Evolutionary conservation across 1,284 basidiomycete species (phyloP).

Genomic region (Cutaneotrichosporon mucoides): DNA sequence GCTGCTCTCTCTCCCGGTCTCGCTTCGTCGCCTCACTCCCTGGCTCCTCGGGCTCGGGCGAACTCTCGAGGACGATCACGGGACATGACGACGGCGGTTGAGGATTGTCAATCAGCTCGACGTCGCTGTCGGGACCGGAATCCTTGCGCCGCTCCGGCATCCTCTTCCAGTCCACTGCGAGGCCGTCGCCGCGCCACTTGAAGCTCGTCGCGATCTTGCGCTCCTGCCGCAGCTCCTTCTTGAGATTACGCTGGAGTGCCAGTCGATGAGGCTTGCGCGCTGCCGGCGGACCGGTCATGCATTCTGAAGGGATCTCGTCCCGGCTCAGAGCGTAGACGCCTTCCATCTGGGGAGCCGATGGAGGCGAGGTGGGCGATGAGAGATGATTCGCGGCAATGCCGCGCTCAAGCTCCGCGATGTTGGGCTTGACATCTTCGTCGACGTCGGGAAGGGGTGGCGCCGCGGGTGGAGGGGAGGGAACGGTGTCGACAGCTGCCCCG

Average conservation of each 20-base stretch:
- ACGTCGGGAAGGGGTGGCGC: too few species aligned
- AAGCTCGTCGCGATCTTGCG: background rate
- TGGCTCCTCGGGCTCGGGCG: background rate
- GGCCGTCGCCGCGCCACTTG: conserved; percentile 10
- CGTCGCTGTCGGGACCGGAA: background rate
- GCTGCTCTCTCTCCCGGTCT: too few species aligned
- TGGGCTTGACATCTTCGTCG: too few species aligned
- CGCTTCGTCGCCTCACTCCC: too few species aligned
- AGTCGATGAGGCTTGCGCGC: background rate
- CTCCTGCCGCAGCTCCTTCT: background rate
- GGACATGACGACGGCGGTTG: background rate
- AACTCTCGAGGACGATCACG: background rate
- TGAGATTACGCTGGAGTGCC: background rate
- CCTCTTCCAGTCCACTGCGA: conserved; percentile 7
- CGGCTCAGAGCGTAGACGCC: background rate
- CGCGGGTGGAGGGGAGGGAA: too few species aligned
- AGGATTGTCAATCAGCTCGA: background rate
- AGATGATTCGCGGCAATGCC: too few species aligned
- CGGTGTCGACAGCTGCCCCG: too few species aligned
- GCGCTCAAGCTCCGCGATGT: too few species aligned
- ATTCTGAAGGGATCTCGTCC: background rate
- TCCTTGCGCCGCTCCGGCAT: too few species aligned
- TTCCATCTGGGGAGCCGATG: background rate
- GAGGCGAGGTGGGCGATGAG: background rate
- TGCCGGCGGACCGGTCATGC: background rate